Percentiles rank a stretch among this genome's conserved stretches.
Conservation (phyloP, 805 yeast species). For the Starmerella floricola region DNA sequence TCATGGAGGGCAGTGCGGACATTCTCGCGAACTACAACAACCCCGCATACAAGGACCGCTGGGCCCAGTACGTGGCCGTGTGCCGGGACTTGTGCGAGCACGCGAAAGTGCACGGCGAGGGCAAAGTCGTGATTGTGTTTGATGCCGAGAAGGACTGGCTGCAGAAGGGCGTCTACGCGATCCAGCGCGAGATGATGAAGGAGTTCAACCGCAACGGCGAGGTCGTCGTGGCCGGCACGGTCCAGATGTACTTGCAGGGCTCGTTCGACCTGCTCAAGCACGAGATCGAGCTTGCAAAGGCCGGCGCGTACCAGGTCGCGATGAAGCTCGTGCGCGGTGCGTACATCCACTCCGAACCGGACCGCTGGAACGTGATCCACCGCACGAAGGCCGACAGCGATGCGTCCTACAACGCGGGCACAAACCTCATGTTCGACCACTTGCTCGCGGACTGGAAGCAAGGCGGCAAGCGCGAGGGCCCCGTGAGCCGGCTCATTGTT, state of each 20-base stretch:
- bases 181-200: conserved; percentile 69
- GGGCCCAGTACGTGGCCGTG: conserved; percentile 50
- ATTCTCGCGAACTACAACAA: conserved; percentile 51
- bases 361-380: conserved; percentile 56
- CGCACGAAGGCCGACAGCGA: conserved; percentile 73
- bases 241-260: conserved; percentile 80
- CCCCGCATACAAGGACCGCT: conserved; percentile 39
- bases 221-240: conserved; percentile 68
- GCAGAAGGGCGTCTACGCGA: conserved; percentile 82
- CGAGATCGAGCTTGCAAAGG: conserved; percentile 55
- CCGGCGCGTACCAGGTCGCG: conserved; percentile 57
- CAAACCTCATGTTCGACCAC: conserved; percentile 47
- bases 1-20: conserved; percentile 62
- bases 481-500: conserved; percentile 47
- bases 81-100: conserved; percentile 53
- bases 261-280: conserved; percentile 47
- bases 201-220: conserved; percentile 55
- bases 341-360: conserved; percentile 77
- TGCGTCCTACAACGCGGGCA: conserved; percentile 56
- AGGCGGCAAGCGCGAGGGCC: conserved; percentile 43
- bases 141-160: conserved; percentile 87
- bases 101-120: conserved; percentile 32
- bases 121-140: conserved; percentile 49
- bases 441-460: conserved; percentile 36
- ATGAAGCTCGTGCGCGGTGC: conserved; percentile 92